Evolutionary conservation across 345 rosid genomes (phyloP).

Genomic region (Aethionema arabicum): DNA sequence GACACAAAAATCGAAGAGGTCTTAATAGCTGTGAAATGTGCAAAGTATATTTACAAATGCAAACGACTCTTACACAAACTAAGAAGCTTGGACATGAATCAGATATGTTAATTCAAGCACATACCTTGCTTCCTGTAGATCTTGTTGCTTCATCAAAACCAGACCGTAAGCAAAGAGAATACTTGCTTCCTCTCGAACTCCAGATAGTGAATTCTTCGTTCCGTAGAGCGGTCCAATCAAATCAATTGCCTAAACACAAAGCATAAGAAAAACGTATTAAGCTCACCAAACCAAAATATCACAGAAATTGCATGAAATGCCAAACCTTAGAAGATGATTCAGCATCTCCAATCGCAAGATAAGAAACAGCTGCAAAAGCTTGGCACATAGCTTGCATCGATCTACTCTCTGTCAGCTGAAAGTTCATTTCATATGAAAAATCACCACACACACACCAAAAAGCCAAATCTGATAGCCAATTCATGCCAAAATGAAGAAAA

Average conservation of each 20-base stretch:
- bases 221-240: slow-evolving; percentile 81
- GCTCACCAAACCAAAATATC: slow-evolving; percentile 9
- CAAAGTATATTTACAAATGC: slow-evolving; percentile 11
- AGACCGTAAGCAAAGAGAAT: slow-evolving; percentile 94
- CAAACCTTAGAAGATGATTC: slow-evolving; percentile 89
- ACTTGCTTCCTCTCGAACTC: slow-evolving; percentile 89
- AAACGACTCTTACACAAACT: slow-evolving; percentile 5
- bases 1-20: neutral
- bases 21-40: slow-evolving; percentile 6
- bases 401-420: slow-evolving; percentile 84
- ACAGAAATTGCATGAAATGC: slow-evolving; percentile 15
- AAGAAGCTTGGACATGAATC: neutral
- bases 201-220: slow-evolving; percentile 76
- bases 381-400: slow-evolving; percentile 93
- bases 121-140: slow-evolving; percentile 89
- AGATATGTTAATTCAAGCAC: slow-evolving; percentile 6
- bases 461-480: slow-evolving; percentile 3
- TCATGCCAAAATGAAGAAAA: slow-evolving; percentile 8
- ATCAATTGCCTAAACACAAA: slow-evolving; percentile 74
- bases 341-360: slow-evolving; percentile 86
- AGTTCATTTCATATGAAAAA: slow-evolving; percentile 18
- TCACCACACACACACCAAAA: slow-evolving; percentile 3
- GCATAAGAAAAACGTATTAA: slow-evolving; percentile 8
- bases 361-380: slow-evolving; percentile 90
- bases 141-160: slow-evolving; percentile 88